phyloP scores from a whole-genome alignment of 176 grass and related monocot genomes.

The Sorghum bicolor region Sorghum_bicolor_NCBIv3 NC_012873.2:6038001-6038500 shows the following conservation, averaged over 20 bases:
- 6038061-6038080: too few species aligned
- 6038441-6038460: neutral
- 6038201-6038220: neutral
- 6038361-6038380: constrained; percentile 3
- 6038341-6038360: neutral
- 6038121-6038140: neutral
- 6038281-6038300: neutral
- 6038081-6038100: too few species aligned
- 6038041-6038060: too few species aligned
- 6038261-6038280: neutral
- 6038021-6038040: too few species aligned
- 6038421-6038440: too few species aligned
- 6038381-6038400: neutral
- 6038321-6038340: neutral
- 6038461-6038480: neutral
- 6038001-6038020: too few species aligned
- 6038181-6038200: neutral
- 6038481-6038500: neutral
- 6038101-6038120: too few species aligned
- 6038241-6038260: neutral
- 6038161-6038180: neutral
- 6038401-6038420: too few species aligned
- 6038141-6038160: neutral
- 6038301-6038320: neutral
- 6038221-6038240: neutral